Evolutionary conservation across 2,329 filamentous ascomycete genomes (phyloP).

Genomic region (Rhinocladiella mackenziei): DNA sequence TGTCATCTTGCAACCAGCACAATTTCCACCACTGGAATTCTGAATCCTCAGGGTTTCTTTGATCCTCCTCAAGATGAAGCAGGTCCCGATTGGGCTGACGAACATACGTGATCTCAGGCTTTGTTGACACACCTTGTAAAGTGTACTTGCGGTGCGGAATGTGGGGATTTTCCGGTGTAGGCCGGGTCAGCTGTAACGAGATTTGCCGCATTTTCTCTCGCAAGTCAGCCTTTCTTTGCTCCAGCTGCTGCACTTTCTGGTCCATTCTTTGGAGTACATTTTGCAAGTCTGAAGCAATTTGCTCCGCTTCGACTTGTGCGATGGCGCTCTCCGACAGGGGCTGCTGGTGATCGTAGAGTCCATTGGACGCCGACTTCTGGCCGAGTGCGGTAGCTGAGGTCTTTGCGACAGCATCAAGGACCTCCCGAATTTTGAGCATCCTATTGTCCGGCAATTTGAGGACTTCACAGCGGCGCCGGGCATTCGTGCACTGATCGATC

Average conservation of each 20-base stretch:
- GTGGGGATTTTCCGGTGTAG: conserved; percentile 39
- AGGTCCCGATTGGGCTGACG: conserved; percentile 39
- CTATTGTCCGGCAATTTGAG: conserved; percentile 19
- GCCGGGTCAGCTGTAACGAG: conserved; percentile 46
- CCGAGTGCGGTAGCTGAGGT: conserved; percentile 34
- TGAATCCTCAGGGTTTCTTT: conserved; percentile 28
- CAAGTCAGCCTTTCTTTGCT: conserved; percentile 37
- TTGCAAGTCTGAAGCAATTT: conserved; percentile 37
- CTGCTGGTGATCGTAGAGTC: conserved; percentile 7
- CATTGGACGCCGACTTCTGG: conserved; percentile 9
- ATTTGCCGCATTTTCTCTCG: conserved; percentile 42
- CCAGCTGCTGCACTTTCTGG: conserved; percentile 41
- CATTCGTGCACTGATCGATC: conserved; percentile 20
- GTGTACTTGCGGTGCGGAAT: conserved; percentile 48
- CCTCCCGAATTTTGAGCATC: conserved; percentile 22
- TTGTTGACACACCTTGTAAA: conserved; percentile 56
- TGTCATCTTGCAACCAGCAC: conserved; percentile 22
- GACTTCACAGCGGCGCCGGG: conserved; percentile 24
- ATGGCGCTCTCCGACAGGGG: conserved; percentile 9
- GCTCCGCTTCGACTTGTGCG: conserved; percentile 19
- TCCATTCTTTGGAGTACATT: conserved; percentile 38
- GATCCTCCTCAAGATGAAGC: conserved; percentile 34
- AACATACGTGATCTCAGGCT: conserved; percentile 55
- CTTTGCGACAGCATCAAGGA: conserved; percentile 30
- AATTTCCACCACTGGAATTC: conserved; percentile 55